phyloP scores from a whole-genome alignment of 192 early-diverging fungal species.

The Chytriomyces sp. region DNA sequence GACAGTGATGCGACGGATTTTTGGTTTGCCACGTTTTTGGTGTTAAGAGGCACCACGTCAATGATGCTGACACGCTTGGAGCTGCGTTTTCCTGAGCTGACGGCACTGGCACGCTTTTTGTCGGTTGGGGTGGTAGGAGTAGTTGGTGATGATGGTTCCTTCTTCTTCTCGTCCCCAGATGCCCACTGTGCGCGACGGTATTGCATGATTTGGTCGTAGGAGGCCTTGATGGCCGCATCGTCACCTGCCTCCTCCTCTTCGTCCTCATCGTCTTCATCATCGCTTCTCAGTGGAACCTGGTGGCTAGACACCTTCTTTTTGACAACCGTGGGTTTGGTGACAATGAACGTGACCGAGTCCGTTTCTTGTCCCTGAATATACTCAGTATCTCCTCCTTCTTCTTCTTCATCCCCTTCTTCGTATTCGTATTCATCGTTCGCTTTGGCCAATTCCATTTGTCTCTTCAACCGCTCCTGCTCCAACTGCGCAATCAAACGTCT shows the following conservation, averaged over 20 bases:
- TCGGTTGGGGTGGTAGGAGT: neutral
- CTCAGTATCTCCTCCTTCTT: neutral
- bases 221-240: neutral
- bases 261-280: slow-evolving; percentile 18
- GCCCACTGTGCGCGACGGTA: slow-evolving; percentile 26
- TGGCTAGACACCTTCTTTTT: neutral
- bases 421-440: neutral
- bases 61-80: neutral
- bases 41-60: neutral
- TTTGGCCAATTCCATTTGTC: slow-evolving; percentile 8
- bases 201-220: slow-evolving; percentile 6
- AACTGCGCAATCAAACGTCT: slow-evolving; percentile 31
- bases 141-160: neutral
- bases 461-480: slow-evolving; percentile 14
- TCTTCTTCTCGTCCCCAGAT: neutral
- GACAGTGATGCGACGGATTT: neutral
- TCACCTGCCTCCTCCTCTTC: slow-evolving; percentile 1
- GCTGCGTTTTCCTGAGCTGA: neutral
- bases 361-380: neutral
- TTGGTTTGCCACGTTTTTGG: neutral
- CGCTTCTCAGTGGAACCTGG: slow-evolving; percentile 1
- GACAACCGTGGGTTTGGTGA: neutral
- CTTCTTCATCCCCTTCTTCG: neutral
- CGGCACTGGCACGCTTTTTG: neutral
- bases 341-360: neutral